These are phyloP conservation scores for Bjerkandera adusta DNA, from an alignment of 1,284 basidiomycete species.

Conservation along the genomic window DNA sequence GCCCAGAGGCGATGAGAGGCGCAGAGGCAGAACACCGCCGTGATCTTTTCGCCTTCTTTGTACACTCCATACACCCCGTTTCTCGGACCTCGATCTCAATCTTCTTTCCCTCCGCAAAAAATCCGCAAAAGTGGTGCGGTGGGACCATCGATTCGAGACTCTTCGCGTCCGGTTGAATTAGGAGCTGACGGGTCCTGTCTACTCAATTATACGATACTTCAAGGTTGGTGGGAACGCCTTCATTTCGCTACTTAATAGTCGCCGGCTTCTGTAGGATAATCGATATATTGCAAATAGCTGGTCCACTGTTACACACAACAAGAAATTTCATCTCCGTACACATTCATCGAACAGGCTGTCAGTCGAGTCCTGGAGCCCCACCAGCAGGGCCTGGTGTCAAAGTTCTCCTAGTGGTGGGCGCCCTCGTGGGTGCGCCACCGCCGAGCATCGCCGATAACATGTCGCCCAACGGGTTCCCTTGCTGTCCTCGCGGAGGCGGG, in stretches of 20 bases:
- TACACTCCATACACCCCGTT: too few species aligned
- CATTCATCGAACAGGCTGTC: constrained; percentile 14
- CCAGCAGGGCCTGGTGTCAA: constrained; percentile 38
- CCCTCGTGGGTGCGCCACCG: constrained; percentile 46
- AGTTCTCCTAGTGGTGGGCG: constrained; percentile 35
- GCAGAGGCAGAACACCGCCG: too few species aligned
- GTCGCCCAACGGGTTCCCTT: constrained; percentile 78
- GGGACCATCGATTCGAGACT: too few species aligned
- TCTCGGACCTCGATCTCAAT: too few species aligned
- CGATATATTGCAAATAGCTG: not conserved
- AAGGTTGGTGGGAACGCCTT: not conserved
- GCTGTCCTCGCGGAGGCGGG: constrained; percentile 64
- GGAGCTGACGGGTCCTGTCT: too few species aligned
- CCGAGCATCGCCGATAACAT: constrained; percentile 83
- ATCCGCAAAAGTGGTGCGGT: too few species aligned
- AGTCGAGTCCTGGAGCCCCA: constrained; percentile 37
- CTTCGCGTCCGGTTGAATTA: too few species aligned
- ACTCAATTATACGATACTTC: too few species aligned
- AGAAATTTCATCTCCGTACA: constrained; percentile 1
- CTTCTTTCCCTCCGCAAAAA: too few species aligned
- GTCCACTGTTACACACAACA: not conserved
- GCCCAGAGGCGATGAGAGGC: constrained; percentile 24
- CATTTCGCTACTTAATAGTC: not conserved
- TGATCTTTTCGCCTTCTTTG: too few species aligned
- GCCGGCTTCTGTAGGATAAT: not conserved